Base-by-base conservation (phyloP, 768 basidiomycete genomes). In the Lentinus brumalis region DNA sequence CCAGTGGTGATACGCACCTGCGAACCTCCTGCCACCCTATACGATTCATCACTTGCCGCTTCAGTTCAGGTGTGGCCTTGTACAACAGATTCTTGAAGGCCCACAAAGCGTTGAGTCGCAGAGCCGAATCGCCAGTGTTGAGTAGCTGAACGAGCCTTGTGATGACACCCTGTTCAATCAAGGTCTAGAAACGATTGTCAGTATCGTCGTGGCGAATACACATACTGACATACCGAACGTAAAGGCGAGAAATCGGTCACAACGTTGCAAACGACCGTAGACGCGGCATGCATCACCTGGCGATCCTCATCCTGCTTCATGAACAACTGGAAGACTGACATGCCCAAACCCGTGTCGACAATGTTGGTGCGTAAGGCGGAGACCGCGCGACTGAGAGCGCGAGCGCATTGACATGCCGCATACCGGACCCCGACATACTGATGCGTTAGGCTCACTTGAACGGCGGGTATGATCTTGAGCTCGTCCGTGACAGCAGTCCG, bases 191-290 rank as follows among this genome's bases (percentile, higher is more conserved):
- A 26, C 21, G 21, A 26, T 26, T 26, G 21, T 26, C 21, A 26
- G 21, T 26, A 26, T 26, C 21, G 21, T 26, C 21, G 21, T 26
- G 21, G 21, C 21, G 21, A 26, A 26, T 26, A 26, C 21, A 26
- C 21, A 26, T 26, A 26, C 21, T 26, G 21, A 26, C 88, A 66
- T 66, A 93, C 92, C 55, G 79, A 75, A 62, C 87, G 78, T 64
- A 95, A 70, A 7, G 94, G 93, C 11, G 93, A 94, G 73, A 92
- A 94, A 55, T 93, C 91, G 54, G 86, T 88, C 8, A 96, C 84
- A 45, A 96, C 81, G 71, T 97, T 96, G 73, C 92, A 93, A 4
- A 96, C 81, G 5, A 86, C 88, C 0, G 86, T 81, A 1, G 92
- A 73, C 0, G 91, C 89, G 0, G 89, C 91, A 54, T 80, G 79